Percentiles rank a stretch among this genome's conserved stretches.
These are phyloP conservation scores for Taphrina wiesneri DNA, from an alignment of 1,139 yeast genomes.

Conservation along the genomic window DNA sequence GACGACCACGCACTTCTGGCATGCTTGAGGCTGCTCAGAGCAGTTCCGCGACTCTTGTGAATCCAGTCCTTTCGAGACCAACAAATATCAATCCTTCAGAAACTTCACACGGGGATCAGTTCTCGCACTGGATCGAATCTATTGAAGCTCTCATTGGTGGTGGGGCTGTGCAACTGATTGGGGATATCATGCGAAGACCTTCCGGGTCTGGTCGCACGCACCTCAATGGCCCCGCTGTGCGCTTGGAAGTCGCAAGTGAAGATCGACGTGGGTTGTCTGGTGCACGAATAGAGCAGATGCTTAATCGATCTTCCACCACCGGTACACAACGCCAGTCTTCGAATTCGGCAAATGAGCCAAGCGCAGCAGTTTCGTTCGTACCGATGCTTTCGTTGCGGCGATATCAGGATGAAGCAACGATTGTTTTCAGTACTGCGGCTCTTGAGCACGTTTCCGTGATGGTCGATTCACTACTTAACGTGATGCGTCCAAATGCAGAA, in stretches of 20 bases:
- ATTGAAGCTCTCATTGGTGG: constrained; percentile 37
- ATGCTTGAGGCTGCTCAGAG: neutral
- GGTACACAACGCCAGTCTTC: neutral
- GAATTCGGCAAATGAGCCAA: constrained; percentile 39
- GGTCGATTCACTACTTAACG: constrained; percentile 54
- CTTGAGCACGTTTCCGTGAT: constrained; percentile 53
- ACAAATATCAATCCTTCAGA: neutral
- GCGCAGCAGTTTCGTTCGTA: constrained; percentile 40
- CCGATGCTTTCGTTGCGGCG: constrained; percentile 65
- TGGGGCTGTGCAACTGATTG: constrained; percentile 36
- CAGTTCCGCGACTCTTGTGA: neutral
- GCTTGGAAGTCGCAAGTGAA: constrained; percentile 32
- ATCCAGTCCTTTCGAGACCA: constrained; percentile 29
- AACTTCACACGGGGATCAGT: constrained; percentile 22
- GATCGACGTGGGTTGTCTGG: constrained; percentile 25
- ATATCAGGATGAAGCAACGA: constrained; percentile 63
- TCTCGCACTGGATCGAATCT: constrained; percentile 36
- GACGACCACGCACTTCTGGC: constrained; percentile 21
- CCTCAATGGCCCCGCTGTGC: constrained; percentile 18
- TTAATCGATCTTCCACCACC: constrained; percentile 7
- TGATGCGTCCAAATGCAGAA: constrained; percentile 44
- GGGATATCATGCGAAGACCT: constrained; percentile 35
- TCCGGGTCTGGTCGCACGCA: neutral
- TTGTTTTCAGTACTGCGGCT: constrained; percentile 53
- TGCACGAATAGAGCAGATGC: constrained; percentile 36